These are phyloP conservation scores for Spizellomyces sp. DNA, from an alignment of 192 early-diverging fungal genomes.

Conservation along the genomic window DNA sequence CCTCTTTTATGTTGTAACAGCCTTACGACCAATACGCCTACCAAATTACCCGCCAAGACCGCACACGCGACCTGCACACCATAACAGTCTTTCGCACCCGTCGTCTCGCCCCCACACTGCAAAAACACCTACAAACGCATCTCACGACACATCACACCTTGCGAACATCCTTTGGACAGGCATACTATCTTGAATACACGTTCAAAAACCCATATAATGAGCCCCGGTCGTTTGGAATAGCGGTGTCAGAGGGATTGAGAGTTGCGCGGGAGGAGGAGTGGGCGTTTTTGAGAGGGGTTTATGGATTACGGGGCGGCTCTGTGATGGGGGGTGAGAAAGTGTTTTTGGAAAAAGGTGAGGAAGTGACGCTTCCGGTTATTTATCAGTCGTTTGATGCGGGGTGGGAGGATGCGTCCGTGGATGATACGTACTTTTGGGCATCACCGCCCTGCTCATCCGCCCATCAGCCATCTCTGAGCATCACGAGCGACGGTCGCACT, in stretches of 20 bases:
- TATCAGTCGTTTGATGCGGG: constrained; percentile 45
- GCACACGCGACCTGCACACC: constrained; percentile 47
- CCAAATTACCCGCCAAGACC: constrained; percentile 35
- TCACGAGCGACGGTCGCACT: neutral
- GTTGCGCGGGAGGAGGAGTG: constrained; percentile 9
- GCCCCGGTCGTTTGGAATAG: constrained; percentile 41
- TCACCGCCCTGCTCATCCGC: neutral
- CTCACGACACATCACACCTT: constrained; percentile 42
- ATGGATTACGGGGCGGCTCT: neutral
- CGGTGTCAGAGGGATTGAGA: no score
- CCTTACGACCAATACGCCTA: constrained; percentile 22
- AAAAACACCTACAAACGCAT: constrained; percentile 27
- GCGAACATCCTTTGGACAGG: constrained; percentile 46
- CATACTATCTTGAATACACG: constrained; percentile 44
- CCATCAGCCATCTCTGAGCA: constrained; percentile 17
- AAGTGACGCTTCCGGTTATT: constrained; percentile 47
- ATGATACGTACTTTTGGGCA: constrained; percentile 1
- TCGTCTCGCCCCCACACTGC: constrained; percentile 21
- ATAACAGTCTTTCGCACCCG: constrained; percentile 44
- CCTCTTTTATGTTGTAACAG: no score
- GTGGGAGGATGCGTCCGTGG: neutral
- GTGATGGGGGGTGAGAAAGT: neutral
- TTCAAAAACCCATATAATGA: constrained; percentile 48
- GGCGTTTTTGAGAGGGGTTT: neutral
- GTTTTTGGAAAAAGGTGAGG: constrained; percentile 37